phyloP scores from a whole-genome alignment of 73 alveolate species.

The Durusdinium trenchii region DNA sequence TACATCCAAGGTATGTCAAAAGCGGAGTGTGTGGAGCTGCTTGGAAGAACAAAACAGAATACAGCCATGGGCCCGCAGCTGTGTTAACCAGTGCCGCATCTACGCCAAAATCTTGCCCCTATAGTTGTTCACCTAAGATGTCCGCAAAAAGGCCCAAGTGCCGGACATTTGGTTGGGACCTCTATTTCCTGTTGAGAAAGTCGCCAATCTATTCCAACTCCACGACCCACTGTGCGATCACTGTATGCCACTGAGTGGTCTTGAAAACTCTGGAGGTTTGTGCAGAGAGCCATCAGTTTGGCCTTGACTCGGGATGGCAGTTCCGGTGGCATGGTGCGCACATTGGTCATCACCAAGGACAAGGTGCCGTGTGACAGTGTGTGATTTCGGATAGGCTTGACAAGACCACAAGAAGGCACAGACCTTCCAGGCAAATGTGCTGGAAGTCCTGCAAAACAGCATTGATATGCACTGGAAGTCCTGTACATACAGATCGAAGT shows the following conservation, averaged over 20 bases:
- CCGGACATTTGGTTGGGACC: no score
- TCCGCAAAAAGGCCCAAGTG: no score
- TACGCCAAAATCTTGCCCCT: no score
- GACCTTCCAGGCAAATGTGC: background rate
- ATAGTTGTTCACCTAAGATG: no score
- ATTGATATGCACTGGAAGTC: background rate
- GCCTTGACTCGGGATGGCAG: slow-evolving; percentile 98
- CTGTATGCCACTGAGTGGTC: no score
- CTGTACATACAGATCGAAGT: background rate
- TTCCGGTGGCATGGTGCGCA: slow-evolving; percentile 98
- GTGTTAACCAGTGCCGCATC: no score
- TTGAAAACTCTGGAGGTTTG: slow-evolving; percentile 94
- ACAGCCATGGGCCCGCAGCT: background rate
- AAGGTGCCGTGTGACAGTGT: slow-evolving; percentile 60
- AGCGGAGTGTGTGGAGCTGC: slow-evolving; percentile 77
- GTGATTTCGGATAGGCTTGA: no score
- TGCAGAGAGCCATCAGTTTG: slow-evolving; percentile 97
- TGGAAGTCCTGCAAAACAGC: background rate
- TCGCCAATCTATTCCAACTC: no score
- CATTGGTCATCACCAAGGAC: slow-evolving; percentile 98
- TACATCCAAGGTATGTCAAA: slow-evolving; percentile 49
- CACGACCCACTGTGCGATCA: no score
- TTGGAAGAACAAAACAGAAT: background rate
- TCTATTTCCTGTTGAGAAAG: no score
- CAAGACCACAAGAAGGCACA: background rate